Base-by-base conservation (phyloP, 805 yeast genomes). In the Blastobotrys americana region DNA sequence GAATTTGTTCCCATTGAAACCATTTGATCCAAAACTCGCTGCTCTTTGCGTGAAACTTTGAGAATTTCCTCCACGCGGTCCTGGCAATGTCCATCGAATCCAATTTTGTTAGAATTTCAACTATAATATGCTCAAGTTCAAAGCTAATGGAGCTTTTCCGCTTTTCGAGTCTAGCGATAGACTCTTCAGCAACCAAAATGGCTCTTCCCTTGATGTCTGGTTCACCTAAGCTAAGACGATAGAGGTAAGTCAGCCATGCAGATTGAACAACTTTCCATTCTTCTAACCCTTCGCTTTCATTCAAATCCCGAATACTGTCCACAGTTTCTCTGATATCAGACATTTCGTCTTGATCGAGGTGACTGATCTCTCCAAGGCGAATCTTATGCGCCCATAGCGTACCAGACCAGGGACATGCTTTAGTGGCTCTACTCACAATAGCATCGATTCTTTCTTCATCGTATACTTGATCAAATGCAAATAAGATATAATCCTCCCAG, bases 11-110 rank as follows among this genome's bases (percentile, higher is more conserved):
- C 60, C 73, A 72, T 3, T 66, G 59, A 38, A 61, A 57, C 3
- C 70, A 67, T 39, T 59, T 63, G 2, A 76, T 42, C 82, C 82
- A 78, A 5, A 70, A 61, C 23, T 71, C 76, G 22, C 67, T 58
- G 51, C 75, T 73, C 2, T 52, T 42, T 0, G 55, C 43, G 42
- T 61, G 68, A 1, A 47, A 51, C 2, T 51, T 43, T 1, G 70
- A 44, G 23, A 71, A 42, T 18, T 36, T 36, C 3, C 54, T 43
- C 41, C 67, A 49, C 3, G 57, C 34, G 3, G 43, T 41, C 19
- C 63, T 45, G 0, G 72, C 72, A 15, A 45, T 44, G 0, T 58
- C 66, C 0, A 55, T 13, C 19, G 63, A 61, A 1, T 57, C 67
- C 3, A 62, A 34, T 2, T 52, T 48, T 23, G 66, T 69, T 41